Conservation (phyloP, 2,329 filamentous ascomycete genomes). For the Xenosphaeropsis pyriputrescens region DNA sequence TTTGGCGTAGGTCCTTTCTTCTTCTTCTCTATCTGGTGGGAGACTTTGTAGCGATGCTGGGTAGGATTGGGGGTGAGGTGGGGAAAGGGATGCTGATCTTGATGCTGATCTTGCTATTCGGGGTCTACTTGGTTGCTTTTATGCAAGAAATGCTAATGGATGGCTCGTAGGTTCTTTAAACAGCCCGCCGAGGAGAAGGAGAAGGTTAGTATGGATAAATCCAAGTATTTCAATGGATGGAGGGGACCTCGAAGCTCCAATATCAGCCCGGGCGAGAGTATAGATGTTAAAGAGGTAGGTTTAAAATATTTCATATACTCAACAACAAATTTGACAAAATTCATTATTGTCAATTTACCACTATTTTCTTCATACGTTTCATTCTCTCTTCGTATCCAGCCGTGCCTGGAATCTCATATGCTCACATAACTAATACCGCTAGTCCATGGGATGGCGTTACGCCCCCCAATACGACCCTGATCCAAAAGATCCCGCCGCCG, state of each 20-base stretch:
- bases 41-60: too few species aligned
- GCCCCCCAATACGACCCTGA: conserved; percentile 35
- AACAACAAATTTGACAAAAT: too few species aligned
- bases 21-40: too few species aligned
- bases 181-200: conserved; percentile 29
- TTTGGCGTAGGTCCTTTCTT: conserved; percentile 7
- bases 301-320: conserved; percentile 4
- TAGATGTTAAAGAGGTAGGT: conserved; percentile 36
- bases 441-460: conserved; percentile 28
- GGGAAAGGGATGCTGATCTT: too few species aligned
- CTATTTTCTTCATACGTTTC: too few species aligned
- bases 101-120: conserved; percentile 2
- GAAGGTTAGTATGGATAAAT: conserved; percentile 17
- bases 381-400: too few species aligned
- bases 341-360: too few species aligned
- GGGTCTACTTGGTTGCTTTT: too few species aligned
- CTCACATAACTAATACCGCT: background rate
- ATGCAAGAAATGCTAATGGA: background rate
- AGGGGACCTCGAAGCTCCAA: conserved; percentile 22
- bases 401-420: too few species aligned
- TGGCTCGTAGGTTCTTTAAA: conserved; percentile 27
- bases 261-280: conserved; percentile 32
- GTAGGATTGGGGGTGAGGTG: too few species aligned
- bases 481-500: conserved; percentile 20
- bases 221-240: conserved; percentile 32